Base-by-base conservation (phyloP, 2,329 filamentous ascomycete genomes). In the Fusarium chuoi region DNA sequence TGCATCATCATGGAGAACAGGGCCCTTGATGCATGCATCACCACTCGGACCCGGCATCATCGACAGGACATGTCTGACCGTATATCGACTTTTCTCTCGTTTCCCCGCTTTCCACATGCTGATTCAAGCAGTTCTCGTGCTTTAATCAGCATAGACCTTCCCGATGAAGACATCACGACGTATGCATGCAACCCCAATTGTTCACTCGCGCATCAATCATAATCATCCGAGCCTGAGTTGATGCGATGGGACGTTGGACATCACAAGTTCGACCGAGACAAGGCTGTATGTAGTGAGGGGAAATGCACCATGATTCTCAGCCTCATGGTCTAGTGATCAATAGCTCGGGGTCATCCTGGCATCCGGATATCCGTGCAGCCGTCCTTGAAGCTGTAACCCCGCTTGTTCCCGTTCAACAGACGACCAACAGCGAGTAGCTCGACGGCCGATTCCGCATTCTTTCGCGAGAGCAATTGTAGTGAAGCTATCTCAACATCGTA, bases 1-100 rank as follows among this genome's bases (percentile, higher is more conserved):
- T 57, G 67, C 66, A 61, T 61, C 42, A 24, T 38, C 10, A 68
- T 45, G 52, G 30, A 38, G 48, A 41, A 42, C 13, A 59, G 33
- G 64, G 62, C 18, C 56, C 38, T 57, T 58, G 54, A 44, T 64
- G 67, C 67, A 70, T 69, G 41, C 51, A 71, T 57, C 63, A 56
- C 36, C 51, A 59, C 45, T 35, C 44, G 36, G 57, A 41, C 48
- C 44, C 51, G 41, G 38, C 48, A 54, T 67, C 60, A 48, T 62
- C 38, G 26, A 64, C 54, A 46, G 14, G 20, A 33, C 22, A 13
- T 35, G 11, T 44, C 36, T 62, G 42, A 69, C 49, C 51, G 51
- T 61, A 57, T 56, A 52, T 54, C 39, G 58, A 45, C 48, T 51
- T 45, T 46, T 33, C 33, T 7, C 7, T 28, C 24, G 10, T 22